These are phyloP conservation scores for Quercus glauca DNA, from an alignment of 306 rosid genomes.

Conservation along the genomic window DNA sequence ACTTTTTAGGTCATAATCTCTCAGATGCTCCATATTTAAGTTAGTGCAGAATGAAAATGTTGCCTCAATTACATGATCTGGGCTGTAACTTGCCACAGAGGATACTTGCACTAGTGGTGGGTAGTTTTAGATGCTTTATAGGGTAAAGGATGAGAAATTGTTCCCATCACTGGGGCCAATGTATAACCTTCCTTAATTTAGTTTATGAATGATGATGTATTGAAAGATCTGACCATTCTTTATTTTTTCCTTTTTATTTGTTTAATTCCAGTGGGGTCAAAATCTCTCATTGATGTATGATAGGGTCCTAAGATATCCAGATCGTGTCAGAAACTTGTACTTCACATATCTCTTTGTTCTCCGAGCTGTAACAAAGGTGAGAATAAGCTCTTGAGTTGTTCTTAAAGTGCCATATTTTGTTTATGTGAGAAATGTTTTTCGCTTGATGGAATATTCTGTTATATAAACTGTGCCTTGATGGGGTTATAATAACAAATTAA, in stretches of 20 bases:
- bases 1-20: not conserved
- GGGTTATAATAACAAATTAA: not conserved
- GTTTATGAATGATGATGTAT: not conserved
- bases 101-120: not conserved
- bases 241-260: slow-evolving; percentile 3
- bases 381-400: slow-evolving; percentile 19
- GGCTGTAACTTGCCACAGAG: not conserved
- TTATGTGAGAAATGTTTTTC: not conserved
- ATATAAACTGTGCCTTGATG: not conserved
- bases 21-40: not conserved
- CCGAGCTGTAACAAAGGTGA: slow-evolving; percentile 93
- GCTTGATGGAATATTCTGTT: not conserved
- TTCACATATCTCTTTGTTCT: slow-evolving; percentile 92
- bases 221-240: slow-evolving; percentile 15
- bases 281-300: slow-evolving; percentile 76
- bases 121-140: not conserved
- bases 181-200: not conserved
- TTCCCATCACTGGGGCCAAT: not conserved
- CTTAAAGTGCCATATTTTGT: not conserved
- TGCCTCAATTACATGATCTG: not conserved
- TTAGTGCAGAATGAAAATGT: not conserved
- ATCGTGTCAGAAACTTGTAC: slow-evolving; percentile 89
- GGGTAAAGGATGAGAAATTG: not conserved
- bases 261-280: slow-evolving; percentile 79
- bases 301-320: slow-evolving; percentile 77